Conservation (phyloP, 495 filamentous ascomycete genomes). For the Aspergillus sclerotioniger region DNA sequence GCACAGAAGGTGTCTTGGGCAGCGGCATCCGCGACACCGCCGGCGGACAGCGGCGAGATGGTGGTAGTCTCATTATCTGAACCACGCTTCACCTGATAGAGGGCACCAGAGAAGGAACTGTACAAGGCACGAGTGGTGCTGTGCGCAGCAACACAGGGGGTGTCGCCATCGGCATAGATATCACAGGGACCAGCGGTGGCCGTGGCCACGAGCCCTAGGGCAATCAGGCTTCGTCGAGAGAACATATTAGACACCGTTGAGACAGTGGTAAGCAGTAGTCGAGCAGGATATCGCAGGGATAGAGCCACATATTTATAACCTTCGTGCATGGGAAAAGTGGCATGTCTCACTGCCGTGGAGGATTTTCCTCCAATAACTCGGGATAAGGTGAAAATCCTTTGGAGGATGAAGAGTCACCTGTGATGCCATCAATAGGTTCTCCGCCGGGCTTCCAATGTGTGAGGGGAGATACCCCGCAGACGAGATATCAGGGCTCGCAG, state of each 20-base stretch:
- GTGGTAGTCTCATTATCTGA: constrained; percentile 47
- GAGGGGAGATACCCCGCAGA: background rate
- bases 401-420: background rate
- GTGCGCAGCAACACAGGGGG: constrained; percentile 58
- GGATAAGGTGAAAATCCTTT: background rate
- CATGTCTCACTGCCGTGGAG: background rate
- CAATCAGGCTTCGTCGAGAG: constrained; percentile 35
- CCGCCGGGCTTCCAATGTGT: background rate
- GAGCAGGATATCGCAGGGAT: background rate
- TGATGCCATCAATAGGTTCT: background rate
- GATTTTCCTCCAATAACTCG: background rate
- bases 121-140: constrained; percentile 61
- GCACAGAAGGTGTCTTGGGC: constrained; percentile 58
- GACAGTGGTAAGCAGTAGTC: background rate
- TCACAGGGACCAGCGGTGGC: constrained; percentile 54
- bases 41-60: constrained; percentile 49
- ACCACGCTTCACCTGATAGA: constrained; percentile 55
- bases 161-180: constrained; percentile 50
- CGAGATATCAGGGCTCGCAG: background rate
- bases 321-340: background rate
- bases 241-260: constrained; percentile 32
- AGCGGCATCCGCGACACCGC: constrained; percentile 55
- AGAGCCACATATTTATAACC: background rate
- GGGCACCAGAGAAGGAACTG: constrained; percentile 44
- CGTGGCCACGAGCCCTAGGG: constrained; percentile 39